Conservation (phyloP, 2,329 filamentous ascomycete genomes). For the Exophiala phaeomuriformis region DNA sequence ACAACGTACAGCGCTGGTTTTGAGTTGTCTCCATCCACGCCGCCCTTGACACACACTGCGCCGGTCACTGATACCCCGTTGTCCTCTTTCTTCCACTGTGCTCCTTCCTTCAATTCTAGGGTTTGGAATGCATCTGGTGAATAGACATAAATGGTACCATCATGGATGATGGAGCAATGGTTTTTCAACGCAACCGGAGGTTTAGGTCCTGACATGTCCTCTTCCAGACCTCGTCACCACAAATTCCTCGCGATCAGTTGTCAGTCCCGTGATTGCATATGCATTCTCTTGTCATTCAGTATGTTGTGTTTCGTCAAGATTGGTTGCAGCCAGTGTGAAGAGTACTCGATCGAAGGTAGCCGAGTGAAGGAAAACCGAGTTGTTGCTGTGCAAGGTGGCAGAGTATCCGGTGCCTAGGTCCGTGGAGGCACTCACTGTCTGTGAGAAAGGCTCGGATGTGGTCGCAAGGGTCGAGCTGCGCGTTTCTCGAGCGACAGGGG, state of each 20-base stretch:
- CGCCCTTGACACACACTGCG: slow-evolving; percentile 67
- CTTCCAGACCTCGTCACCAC: slow-evolving; percentile 3
- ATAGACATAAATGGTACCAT: slow-evolving; percentile 79
- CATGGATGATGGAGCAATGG: slow-evolving; percentile 73
- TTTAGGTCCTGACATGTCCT: slow-evolving; percentile 62
- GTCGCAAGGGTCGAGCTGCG: neutral
- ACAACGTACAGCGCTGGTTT: slow-evolving; percentile 69
- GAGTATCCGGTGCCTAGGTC: neutral
- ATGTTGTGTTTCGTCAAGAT: neutral
- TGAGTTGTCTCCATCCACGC: slow-evolving; percentile 49
- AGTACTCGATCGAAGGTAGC: neutral
- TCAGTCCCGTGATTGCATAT: slow-evolving; percentile 8
- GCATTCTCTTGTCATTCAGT: slow-evolving; percentile 10
- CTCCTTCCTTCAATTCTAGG: slow-evolving; percentile 59
- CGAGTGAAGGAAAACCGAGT: neutral
- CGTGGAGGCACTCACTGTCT: neutral
- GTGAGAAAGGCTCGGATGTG: neutral
- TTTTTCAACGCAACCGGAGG: slow-evolving; percentile 63
- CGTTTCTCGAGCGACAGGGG: slow-evolving; percentile 17
- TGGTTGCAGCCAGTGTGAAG: neutral
- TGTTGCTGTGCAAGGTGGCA: slow-evolving; percentile 4
- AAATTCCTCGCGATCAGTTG: neutral
- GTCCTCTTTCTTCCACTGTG: slow-evolving; percentile 60
- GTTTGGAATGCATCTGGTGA: slow-evolving; percentile 68
- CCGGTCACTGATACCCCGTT: slow-evolving; percentile 65